Percentiles rank a stretch among this genome's conserved stretches.
Evolutionary conservation across 2,329 filamentous ascomycete genomes (phyloP).

Genomic region (Penicillium sp.): DNA sequence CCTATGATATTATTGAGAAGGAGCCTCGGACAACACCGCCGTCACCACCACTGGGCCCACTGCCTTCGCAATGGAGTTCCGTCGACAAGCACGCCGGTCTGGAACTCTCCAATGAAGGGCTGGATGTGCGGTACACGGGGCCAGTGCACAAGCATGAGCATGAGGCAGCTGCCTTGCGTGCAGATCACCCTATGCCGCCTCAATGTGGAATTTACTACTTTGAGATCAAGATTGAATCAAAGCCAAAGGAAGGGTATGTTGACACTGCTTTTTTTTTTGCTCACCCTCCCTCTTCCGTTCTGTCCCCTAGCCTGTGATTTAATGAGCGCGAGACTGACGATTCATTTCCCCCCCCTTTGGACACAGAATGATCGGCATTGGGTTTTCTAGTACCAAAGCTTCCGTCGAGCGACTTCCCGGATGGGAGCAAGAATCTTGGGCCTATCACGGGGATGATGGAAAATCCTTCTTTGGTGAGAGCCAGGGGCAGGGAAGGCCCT

Average conservation of each 20-base stretch:
- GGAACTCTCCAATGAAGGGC: constrained; percentile 67
- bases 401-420: constrained; percentile 57
- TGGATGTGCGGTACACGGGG: constrained; percentile 61
- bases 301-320: too few species aligned
- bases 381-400: constrained; percentile 56
- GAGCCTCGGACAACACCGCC: constrained; percentile 46
- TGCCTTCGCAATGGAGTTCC: constrained; percentile 79
- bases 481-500: constrained; percentile 49
- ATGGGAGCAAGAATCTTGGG: constrained; percentile 62
- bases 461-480: constrained; percentile 56
- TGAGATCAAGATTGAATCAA: constrained; percentile 63
- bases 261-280: background rate
- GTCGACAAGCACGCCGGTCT: constrained; percentile 67
- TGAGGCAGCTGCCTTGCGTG: constrained; percentile 75
- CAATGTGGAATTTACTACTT: constrained; percentile 95
- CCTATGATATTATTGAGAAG: constrained; percentile 79
- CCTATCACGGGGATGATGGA: constrained; percentile 62
- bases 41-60: constrained; percentile 58
- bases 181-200: constrained; percentile 78
- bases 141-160: constrained; percentile 55
- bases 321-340: background rate
- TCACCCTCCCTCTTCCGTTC: too few species aligned
- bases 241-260: constrained; percentile 61
- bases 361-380: constrained; percentile 47
- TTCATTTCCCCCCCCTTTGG: background rate